phyloP scores from a whole-genome alignment of 768 basidiomycete genomes.

The Russula vinacea region DNA sequence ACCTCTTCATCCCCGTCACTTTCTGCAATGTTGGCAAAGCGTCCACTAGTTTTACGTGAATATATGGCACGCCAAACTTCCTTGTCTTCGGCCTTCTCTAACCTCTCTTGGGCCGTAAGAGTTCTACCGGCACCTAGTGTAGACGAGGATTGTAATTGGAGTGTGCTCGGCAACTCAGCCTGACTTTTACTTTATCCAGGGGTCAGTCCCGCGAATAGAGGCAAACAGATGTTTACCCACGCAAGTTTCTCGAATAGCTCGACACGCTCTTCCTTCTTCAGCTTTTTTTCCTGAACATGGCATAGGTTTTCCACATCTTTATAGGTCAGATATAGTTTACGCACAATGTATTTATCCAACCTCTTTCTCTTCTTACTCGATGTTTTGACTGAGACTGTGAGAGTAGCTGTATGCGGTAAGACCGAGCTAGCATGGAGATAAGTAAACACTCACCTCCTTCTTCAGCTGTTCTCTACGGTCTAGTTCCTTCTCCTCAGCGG shows the following conservation, averaged over 20 bases:
- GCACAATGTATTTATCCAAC: slow-evolving; percentile 50
- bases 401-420: slow-evolving; percentile 17
- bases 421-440: not conserved
- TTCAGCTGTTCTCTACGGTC: slow-evolving; percentile 33
- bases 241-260: slow-evolving; percentile 75
- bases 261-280: slow-evolving; percentile 84
- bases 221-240: slow-evolving; percentile 46
- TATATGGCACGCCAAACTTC: slow-evolving; percentile 53
- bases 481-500: slow-evolving; percentile 33
- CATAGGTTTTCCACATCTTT: not conserved
- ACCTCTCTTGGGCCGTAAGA: slow-evolving; percentile 55
- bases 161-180: slow-evolving; percentile 54
- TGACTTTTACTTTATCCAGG: slow-evolving; percentile 54
- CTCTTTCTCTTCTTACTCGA: slow-evolving; percentile 49
- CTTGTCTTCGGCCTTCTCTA: slow-evolving; percentile 59
- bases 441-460: slow-evolving; percentile 33
- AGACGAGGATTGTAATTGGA: slow-evolving; percentile 73
- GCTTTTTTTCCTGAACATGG: slow-evolving; percentile 71
- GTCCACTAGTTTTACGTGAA: slow-evolving; percentile 46
- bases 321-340: slow-evolving; percentile 22
- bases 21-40: slow-evolving; percentile 16
- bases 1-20: slow-evolving; percentile 16
- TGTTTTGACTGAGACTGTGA: slow-evolving; percentile 37
- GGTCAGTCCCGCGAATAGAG: slow-evolving; percentile 11
- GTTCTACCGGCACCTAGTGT: slow-evolving; percentile 75